These are phyloP conservation scores for Darksidea phi DNA, from an alignment of 495 filamentous ascomycete species.

Conservation along the genomic window DNA sequence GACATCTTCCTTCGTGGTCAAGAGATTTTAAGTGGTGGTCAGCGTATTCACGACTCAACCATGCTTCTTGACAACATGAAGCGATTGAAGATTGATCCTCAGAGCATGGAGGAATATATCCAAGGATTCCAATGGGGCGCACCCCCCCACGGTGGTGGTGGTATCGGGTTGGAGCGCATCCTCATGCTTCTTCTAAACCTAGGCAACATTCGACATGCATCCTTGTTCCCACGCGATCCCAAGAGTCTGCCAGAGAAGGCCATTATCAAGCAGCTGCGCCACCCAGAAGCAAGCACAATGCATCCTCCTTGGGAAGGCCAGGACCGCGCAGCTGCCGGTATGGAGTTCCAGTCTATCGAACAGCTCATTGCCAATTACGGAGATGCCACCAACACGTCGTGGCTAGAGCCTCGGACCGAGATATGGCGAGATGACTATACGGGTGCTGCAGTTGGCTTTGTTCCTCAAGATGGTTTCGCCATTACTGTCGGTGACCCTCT, in stretches of 20 bases:
- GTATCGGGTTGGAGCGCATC: slow-evolving; percentile 84
- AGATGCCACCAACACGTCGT: slow-evolving; percentile 83
- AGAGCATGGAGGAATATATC: slow-evolving; percentile 81
- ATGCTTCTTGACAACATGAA: slow-evolving; percentile 77
- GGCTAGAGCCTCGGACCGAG: slow-evolving; percentile 77
- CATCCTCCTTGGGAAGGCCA: slow-evolving; percentile 58
- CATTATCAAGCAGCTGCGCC: slow-evolving; percentile 57
- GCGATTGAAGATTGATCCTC: slow-evolving; percentile 69
- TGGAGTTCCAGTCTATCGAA: slow-evolving; percentile 67
- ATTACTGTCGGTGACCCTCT: slow-evolving; percentile 80
- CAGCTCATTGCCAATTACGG: slow-evolving; percentile 87
- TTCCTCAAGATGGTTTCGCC: slow-evolving; percentile 67
- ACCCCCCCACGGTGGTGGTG: slow-evolving; percentile 86
- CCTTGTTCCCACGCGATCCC: slow-evolving; percentile 80
- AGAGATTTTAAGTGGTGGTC: slow-evolving; percentile 87
- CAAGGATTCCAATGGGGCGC: slow-evolving; percentile 84
- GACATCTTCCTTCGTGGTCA: slow-evolving; percentile 94
- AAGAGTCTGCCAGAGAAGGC: slow-evolving; percentile 67
- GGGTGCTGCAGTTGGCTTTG: slow-evolving; percentile 76
- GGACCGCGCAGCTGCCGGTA: slow-evolving; percentile 47
- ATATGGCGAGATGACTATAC: slow-evolving; percentile 76
- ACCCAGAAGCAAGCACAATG: slow-evolving; percentile 76
- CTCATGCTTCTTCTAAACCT: slow-evolving; percentile 80
- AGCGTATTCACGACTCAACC: slow-evolving; percentile 80
- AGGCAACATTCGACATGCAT: slow-evolving; percentile 85